Evolutionary conservation across 1,284 basidiomycete species (phyloP), one percentile per base, ranked within the genome.

Genomic region (Cryptococcus deneoformans): DNA sequence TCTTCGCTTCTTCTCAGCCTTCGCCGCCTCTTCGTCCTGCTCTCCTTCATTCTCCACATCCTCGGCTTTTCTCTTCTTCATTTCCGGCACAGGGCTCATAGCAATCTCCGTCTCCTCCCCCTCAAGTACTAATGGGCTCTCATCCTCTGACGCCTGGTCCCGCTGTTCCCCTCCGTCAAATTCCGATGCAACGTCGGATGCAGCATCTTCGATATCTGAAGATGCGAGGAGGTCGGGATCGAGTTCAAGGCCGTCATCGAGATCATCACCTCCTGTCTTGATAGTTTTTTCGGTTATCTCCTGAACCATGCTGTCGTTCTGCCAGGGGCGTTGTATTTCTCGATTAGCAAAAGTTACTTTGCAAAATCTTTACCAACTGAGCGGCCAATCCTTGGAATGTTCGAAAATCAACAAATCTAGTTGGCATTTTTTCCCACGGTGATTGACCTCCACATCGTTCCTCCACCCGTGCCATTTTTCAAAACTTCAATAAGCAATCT

Each of bases 181-280:
- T 38, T 57, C 58, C 2, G 37, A 46, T 29, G 51, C 64, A 49
- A 63, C 61, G 3, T 57, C 60, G 20, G 50, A 57, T n/a, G 14
- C 54, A n/a, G 43, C 53, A 35, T 65, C 60, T 36, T 66, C 65
- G 14, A 68, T 65, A 47, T 73, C 71, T 48, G 73, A 69, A 24
- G 60, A 46, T 20, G 62, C 67, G 11, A 68, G 34, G 42, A 65
- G 58, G 44, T 67, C 58, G 8, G 58, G 62, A 46, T 70, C 68
- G 12, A 65, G 58, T 52, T 68, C 65, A 5, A 67, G 58, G 35
- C 63, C 71, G 58, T 77, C 73, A 58, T 77, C 76, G 11, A 75
- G 65, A 56, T 75, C 72, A 57, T 77, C 74, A 16, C 72, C 73
- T 12, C 64, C 66, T 16, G 67, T 68, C 51, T 65, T 65, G 10